Evolutionary conservation across 805 yeast species (phyloP).

Genomic region (Jamesozyma jinghongensis): DNA sequence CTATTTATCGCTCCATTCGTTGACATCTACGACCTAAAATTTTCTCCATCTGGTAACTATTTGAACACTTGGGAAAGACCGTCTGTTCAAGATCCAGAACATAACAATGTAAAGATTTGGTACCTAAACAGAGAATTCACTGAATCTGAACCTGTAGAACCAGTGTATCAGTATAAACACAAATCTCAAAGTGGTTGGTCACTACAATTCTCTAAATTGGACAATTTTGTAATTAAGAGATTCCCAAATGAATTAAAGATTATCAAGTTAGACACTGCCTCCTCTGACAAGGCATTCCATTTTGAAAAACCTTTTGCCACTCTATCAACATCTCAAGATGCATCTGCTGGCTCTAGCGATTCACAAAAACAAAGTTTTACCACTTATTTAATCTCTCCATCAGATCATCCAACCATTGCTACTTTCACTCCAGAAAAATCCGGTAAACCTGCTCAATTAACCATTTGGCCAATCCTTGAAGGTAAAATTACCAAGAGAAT

Average conservation of each 20-base stretch:
- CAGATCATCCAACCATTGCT: constrained; percentile 82
- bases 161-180: constrained; percentile 49
- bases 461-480: constrained; percentile 46
- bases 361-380: constrained; percentile 15
- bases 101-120: constrained; percentile 74
- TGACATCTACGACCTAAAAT: constrained; percentile 73
- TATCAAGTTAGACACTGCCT: constrained; percentile 34
- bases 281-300: constrained; percentile 32
- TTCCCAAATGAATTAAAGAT: constrained; percentile 26
- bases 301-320: constrained; percentile 49
- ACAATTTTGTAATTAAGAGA: constrained; percentile 24
- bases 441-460: constrained; percentile 85
- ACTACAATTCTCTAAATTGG: constrained; percentile 29
- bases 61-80: constrained; percentile 90
- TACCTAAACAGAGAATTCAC: constrained; percentile 43
- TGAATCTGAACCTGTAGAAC: constrained; percentile 7
- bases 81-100: constrained; percentile 57
- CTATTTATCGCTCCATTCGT: constrained; percentile 30
- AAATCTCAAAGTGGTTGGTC: constrained; percentile 84
- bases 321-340: constrained; percentile 30
- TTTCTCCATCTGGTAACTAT: constrained; percentile 82
- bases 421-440: constrained; percentile 78
- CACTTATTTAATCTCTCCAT: constrained; percentile 67
- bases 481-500: constrained; percentile 53
- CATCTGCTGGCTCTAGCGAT: constrained; percentile 27